Percentiles rank a stretch among this genome's conserved stretches.
These are phyloP conservation scores for Candolleomyces aberdarensis DNA, from an alignment of 768 basidiomycete genomes.

Conservation along the genomic window DNA sequence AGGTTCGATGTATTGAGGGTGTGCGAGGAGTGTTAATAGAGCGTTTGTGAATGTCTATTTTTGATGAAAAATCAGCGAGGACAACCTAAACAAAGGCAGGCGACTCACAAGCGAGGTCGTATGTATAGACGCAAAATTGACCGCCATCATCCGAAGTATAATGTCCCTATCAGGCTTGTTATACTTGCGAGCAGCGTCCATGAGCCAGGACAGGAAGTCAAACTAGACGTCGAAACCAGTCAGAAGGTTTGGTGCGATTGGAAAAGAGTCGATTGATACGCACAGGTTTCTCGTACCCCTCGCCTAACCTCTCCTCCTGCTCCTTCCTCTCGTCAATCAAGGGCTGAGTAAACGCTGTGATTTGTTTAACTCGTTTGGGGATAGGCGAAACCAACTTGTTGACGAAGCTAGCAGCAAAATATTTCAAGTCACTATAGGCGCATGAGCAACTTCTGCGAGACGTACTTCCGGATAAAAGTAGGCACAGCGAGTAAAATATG, in stretches of 20 bases:
- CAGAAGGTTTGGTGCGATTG: neutral
- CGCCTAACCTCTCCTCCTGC: neutral
- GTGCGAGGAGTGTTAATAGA: constrained; percentile 33
- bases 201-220: constrained; percentile 47
- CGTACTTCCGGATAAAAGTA: constrained; percentile 38
- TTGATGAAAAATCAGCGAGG: neutral
- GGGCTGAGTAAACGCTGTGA: constrained; percentile 6
- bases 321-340: constrained; percentile 11
- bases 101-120: constrained; percentile 39
- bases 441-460: constrained; percentile 3
- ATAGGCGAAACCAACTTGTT: neutral
- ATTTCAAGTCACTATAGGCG: too few relatives aligned
- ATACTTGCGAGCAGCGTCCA: constrained; percentile 34
- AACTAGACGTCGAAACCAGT: constrained; percentile 23
- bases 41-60: constrained; percentile 34
- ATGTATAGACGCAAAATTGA: constrained; percentile 43
- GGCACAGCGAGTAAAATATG: constrained; percentile 31
- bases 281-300: constrained; percentile 11
- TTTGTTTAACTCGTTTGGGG: constrained; percentile 3
- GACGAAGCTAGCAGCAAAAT: neutral
- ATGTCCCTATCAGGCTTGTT: constrained; percentile 26
- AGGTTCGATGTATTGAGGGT: constrained; percentile 27
- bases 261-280: neutral
- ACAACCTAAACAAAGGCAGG: neutral
- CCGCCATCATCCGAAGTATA: constrained; percentile 30